A percentile compares a stretch with the other conserved stretches of the same genome.
These are phyloP conservation scores for Dictyostelium capitatum DNA, from an alignment of 78 protist genomes.

Conservation along the genomic window DNA sequence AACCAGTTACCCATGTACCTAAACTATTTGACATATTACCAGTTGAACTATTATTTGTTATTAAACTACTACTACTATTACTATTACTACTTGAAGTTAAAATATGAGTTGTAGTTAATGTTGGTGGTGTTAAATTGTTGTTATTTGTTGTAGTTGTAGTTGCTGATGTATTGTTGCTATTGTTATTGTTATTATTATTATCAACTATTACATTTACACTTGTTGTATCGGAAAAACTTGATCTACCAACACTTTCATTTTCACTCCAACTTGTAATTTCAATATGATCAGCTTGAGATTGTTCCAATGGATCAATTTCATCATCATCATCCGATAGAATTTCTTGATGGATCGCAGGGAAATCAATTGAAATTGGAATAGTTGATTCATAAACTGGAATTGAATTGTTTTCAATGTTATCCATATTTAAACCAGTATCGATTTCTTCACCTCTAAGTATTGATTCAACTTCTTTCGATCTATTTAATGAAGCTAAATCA, in stretches of 20 bases:
- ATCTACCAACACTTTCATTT: constrained; percentile 62
- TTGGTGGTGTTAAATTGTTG: background rate
- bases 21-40: background rate
- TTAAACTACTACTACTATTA: constrained; percentile 17
- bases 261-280: constrained; percentile 61
- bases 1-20: constrained; percentile 26
- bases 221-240: constrained; percentile 45
- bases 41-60: constrained; percentile 1
- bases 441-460: constrained; percentile 43
- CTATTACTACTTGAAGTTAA: background rate
- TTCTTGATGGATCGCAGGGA: constrained; percentile 42
- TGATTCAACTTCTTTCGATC: constrained; percentile 54
- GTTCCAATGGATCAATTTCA: background rate
- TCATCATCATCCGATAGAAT: constrained; percentile 62
- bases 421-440: constrained; percentile 50
- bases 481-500: constrained; percentile 43
- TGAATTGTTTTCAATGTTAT: constrained; percentile 35
- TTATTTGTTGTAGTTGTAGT: background rate
- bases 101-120: constrained; percentile 14
- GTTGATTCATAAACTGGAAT: constrained; percentile 20
- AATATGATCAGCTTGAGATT: background rate
- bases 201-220: too few relatives aligned
- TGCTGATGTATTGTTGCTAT: background rate
- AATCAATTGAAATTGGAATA: constrained; percentile 5
- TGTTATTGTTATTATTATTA: background rate